These are phyloP conservation scores for Toxoplasma gondii DNA, from an alignment of 169 alveolate genomes.

Conservation along the genomic window DNA sequence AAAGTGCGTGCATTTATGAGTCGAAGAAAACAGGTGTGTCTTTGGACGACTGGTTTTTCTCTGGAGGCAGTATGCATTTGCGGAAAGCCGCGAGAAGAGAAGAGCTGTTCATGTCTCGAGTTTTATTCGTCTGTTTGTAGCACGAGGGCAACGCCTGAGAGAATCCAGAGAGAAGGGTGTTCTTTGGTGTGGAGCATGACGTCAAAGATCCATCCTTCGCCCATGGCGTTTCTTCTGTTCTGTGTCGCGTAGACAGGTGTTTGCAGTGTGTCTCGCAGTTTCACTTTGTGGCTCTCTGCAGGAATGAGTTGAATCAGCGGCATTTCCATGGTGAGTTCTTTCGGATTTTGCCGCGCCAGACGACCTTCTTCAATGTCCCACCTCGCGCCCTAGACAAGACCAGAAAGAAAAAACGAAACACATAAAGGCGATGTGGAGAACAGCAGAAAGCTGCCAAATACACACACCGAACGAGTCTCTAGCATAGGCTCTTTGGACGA, in stretches of 20 bases:
- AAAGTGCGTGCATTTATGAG: neutral
- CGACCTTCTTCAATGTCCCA: constrained; percentile 88
- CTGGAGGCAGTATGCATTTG: neutral
- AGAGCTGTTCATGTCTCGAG: neutral
- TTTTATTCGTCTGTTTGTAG: constrained; percentile 74
- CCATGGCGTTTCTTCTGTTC: constrained; percentile 91
- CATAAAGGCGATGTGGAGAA: too few relatives aligned
- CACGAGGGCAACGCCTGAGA: constrained; percentile 91
- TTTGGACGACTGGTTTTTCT: neutral
- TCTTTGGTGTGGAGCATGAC: constrained; percentile 91
- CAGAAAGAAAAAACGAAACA: constrained; percentile 58
- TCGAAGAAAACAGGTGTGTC: neutral
- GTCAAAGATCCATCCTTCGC: constrained; percentile 93
- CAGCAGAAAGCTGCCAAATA: neutral
- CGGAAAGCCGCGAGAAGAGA: neutral
- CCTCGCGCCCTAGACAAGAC: constrained; percentile 91
- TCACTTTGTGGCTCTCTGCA: constrained; percentile 90
- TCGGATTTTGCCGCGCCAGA: constrained; percentile 88
- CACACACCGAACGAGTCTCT: neutral
- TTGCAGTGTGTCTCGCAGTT: constrained; percentile 87
- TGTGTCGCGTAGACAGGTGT: constrained; percentile 90
- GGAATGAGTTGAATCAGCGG: constrained; percentile 92
- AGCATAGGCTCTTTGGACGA: too few relatives aligned
- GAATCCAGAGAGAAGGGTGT: constrained; percentile 93
- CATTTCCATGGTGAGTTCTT: constrained; percentile 91